Conservation (phyloP, 2,329 filamentous ascomycete species). For the Xylariaceae sp. region DNA sequence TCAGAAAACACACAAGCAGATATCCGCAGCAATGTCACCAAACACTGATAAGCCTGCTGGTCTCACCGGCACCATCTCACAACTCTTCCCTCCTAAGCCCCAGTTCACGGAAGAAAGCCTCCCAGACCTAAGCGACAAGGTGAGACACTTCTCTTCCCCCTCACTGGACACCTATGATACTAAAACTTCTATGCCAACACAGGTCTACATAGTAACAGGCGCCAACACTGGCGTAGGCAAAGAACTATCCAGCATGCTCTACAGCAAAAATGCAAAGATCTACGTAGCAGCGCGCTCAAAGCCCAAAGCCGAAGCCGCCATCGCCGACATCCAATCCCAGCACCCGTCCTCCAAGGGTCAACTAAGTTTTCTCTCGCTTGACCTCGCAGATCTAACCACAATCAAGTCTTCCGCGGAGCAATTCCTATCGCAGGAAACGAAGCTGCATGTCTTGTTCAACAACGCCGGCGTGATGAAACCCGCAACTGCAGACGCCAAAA, state of each 20-base stretch:
- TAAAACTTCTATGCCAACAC: neutral
- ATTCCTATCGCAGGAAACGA: conserved; percentile 10
- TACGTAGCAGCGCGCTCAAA: conserved; percentile 13
- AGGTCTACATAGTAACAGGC: conserved; percentile 12
- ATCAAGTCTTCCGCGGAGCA: conserved; percentile 11
- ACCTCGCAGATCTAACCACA: conserved; percentile 11
- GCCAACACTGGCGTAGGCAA: conserved; percentile 14
- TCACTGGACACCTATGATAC: neutral
- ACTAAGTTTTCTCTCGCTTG: conserved; percentile 8
- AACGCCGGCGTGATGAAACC: conserved; percentile 6
- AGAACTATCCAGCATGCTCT: conserved; percentile 12
- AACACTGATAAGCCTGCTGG: neutral
- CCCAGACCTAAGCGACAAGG: neutral
- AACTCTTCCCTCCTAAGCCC: neutral
- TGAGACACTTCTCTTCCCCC: neutral
- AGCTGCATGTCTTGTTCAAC: conserved; percentile 17
- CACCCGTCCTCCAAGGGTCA: conserved; percentile 3
- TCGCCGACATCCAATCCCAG: conserved; percentile 6
- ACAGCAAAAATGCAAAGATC: conserved; percentile 11
- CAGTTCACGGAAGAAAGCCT: neutral
- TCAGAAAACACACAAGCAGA: neutral
- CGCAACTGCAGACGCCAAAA: conserved; percentile 22
- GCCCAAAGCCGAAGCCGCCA: conserved; percentile 6
- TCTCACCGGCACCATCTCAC: neutral
- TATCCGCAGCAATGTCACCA: neutral